Evolutionary conservation across 495 filamentous ascomycete genomes (phyloP).

Genomic region (Penicillium manginii): DNA sequence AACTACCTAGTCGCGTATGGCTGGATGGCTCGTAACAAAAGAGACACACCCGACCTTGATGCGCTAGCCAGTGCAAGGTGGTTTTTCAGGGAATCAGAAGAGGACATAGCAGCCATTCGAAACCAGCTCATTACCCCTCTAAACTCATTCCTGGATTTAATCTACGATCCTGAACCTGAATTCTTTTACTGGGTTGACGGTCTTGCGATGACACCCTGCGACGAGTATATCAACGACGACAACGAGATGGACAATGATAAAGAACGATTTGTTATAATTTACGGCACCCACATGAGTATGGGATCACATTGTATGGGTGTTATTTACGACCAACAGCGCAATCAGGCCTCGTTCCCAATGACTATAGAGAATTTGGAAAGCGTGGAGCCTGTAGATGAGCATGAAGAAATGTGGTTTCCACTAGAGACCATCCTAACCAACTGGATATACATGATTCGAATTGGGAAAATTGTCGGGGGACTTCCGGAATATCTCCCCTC

Average conservation of each 20-base stretch:
- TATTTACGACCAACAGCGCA: slow-evolving; percentile 23
- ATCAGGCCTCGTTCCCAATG: slow-evolving; percentile 21
- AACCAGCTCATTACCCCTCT: slow-evolving; percentile 28
- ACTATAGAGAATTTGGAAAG: slow-evolving; percentile 16
- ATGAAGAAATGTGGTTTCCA: slow-evolving; percentile 37
- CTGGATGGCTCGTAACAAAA: slow-evolving; percentile 31
- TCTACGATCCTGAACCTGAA: slow-evolving; percentile 19
- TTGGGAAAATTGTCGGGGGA: slow-evolving; percentile 29
- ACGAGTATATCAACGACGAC: slow-evolving; percentile 11
- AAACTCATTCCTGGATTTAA: slow-evolving; percentile 30
- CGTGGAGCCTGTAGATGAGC: slow-evolving; percentile 19
- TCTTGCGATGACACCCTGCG: slow-evolving; percentile 12
- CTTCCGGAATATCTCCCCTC: neutral
- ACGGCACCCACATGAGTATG: slow-evolving; percentile 9
- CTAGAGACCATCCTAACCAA: slow-evolving; percentile 43
- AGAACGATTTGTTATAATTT: slow-evolving; percentile 26
- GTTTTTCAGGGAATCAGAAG: slow-evolving; percentile 1
- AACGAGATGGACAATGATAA: slow-evolving; percentile 13
- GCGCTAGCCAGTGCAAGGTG: slow-evolving; percentile 13
- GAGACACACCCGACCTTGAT: slow-evolving; percentile 17
- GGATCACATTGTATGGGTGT: slow-evolving; percentile 22
- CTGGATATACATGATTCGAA: slow-evolving; percentile 34
- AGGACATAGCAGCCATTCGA: slow-evolving; percentile 17
- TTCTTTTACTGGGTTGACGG: slow-evolving; percentile 31
- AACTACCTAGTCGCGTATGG: slow-evolving; percentile 43